These are phyloP conservation scores for Miscanthus lutarioriparius DNA, from an alignment of 176 grass and related monocot genomes.

Conservation along the genomic window DNA sequence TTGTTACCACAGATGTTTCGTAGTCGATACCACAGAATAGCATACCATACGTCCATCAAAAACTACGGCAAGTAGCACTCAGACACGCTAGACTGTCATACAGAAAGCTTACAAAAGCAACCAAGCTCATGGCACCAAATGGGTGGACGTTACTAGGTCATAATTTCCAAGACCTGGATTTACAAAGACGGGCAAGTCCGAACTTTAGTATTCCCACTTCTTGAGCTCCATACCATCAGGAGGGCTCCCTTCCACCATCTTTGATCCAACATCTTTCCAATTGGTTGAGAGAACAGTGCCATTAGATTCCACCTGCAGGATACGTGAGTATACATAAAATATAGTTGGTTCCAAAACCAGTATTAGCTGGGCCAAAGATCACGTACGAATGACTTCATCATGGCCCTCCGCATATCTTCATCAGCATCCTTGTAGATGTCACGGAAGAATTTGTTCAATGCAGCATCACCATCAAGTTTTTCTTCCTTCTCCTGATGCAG, in stretches of 20 bases:
- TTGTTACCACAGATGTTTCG: slow-evolving; percentile 11
- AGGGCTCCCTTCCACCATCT: slow-evolving; percentile 62
- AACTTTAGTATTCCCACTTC: slow-evolving; percentile 68
- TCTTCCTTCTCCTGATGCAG: slow-evolving; percentile 77
- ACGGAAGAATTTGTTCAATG: slow-evolving; percentile 80
- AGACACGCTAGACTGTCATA: slow-evolving; percentile 27
- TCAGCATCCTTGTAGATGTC: slow-evolving; percentile 77
- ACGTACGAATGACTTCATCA: slow-evolving; percentile 87
- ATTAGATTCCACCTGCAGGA: slow-evolving; percentile 81
- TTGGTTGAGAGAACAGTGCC: slow-evolving; percentile 87
- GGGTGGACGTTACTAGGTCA: slow-evolving; percentile 16
- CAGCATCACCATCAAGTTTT: slow-evolving; percentile 85
- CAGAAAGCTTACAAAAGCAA: slow-evolving; percentile 41
- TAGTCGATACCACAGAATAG: background rate
- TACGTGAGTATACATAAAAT: background rate
- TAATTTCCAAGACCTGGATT: slow-evolving; percentile 20
- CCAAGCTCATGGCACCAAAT: slow-evolving; percentile 2
- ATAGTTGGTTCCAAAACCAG: background rate
- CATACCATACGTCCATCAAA: slow-evolving; percentile 22
- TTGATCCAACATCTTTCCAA: slow-evolving; percentile 80
- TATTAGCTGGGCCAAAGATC: slow-evolving; percentile 4
- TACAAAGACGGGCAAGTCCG: slow-evolving; percentile 33
- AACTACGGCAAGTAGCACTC: slow-evolving; percentile 31
- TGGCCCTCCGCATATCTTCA: slow-evolving; percentile 79
- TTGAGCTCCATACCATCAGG: slow-evolving; percentile 86